These are phyloP conservation scores for Starmerella cellae DNA, from an alignment of 805 yeast species.

Conservation along the genomic window DNA sequence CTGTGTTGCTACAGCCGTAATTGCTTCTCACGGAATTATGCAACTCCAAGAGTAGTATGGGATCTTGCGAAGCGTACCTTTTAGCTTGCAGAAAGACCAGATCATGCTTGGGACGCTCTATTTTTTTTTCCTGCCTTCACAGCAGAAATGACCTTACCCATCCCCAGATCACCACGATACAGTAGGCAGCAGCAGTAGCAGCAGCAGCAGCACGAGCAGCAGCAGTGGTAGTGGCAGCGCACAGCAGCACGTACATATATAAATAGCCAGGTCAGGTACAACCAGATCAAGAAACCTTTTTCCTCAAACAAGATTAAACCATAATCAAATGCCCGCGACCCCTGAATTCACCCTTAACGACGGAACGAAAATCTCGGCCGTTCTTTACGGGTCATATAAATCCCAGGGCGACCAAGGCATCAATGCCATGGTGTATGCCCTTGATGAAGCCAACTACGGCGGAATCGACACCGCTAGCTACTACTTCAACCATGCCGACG, in stretches of 20 bases:
- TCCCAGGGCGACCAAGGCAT: conserved; percentile 40
- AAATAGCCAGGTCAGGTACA: background rate
- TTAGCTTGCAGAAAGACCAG: no score
- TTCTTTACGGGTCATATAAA: conserved; percentile 71
- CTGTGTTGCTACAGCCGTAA: no score
- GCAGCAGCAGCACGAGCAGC: no score
- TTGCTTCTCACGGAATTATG: no score
- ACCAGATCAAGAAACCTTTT: background rate
- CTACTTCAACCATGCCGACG: conserved; percentile 53
- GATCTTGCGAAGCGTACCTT: no score
- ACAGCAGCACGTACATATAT: background rate
- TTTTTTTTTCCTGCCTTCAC: no score
- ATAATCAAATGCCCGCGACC: conserved; percentile 3
- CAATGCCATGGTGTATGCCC: conserved; percentile 46
- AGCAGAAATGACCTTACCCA: no score
- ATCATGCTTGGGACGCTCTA: no score
- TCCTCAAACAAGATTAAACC: background rate
- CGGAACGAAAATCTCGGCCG: conserved; percentile 49
- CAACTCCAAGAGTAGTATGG: no score
- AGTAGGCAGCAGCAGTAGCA: no score
- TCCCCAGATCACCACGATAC: no score
- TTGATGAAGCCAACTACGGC: conserved; percentile 45
- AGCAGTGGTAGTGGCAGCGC: background rate
- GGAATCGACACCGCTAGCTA: conserved; percentile 69
- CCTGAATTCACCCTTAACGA: conserved; percentile 32